Evolutionary conservation across 352 stramenopile species (phyloP), one percentile per base, ranked within the genome.

Genomic region (Phytophthora litchii): DNA sequence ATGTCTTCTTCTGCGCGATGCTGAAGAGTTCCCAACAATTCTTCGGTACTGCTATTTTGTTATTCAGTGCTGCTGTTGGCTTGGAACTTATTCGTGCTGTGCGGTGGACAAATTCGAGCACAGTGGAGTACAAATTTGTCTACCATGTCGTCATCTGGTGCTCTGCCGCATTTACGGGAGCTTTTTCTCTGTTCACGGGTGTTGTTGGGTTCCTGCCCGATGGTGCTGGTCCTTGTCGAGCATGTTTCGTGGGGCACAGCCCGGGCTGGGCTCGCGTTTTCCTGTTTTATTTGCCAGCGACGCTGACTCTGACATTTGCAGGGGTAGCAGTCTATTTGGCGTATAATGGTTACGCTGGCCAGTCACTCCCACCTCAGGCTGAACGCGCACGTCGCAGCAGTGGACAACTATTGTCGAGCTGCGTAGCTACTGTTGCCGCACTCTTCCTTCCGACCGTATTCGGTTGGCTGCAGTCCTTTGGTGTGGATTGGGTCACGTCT

Each of bases 141-240:
- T 92, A 92, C 44, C 75, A 81, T 41, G 70, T 79, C 21, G 51
- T 86, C 16, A 83, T 81, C 29, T 92, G 80, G 80, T 64, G 64
- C 35, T 68, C 58, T 23, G 74, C 79, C 4, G 56, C 56, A 1
- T 62, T 73, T 13, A 73, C 70, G 2, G 73, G 78, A 1, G 54
- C 75, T 3, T 72, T 93, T 43, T 74, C 84, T 25, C 37, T 87
- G 31, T 54, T 83, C 11, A 85, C 72, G 1, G 74, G 79, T 23
- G 76, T 88, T 11, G 78, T 93, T 42, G 84, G 84, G 25, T 90
- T 89, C 50, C 43, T 91, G 3, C 84, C 84, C 0, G 78, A 90
- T 44, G 61, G 69, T 11, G 68, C 86, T 16, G 81, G 82, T 0
- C 80, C 82, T 3, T 88, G 78, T 49, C 72, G 72, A 45, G 44